Conservation (phyloP, 352 stramenopile genomes). For the Saprolegnia parasitica region DNA sequence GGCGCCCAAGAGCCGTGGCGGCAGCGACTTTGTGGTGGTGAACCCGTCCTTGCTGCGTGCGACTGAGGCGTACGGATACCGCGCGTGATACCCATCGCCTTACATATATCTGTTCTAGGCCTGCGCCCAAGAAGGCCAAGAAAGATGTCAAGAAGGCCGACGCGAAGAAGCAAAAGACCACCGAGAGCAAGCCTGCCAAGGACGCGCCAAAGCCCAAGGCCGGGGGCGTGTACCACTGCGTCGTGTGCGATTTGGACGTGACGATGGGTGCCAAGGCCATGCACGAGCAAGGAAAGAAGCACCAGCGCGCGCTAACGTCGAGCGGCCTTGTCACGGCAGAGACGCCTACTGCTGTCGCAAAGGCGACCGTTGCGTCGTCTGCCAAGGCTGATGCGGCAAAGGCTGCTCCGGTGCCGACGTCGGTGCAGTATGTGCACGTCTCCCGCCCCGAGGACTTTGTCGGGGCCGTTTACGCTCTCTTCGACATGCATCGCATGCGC, state of each 20-base stretch:
- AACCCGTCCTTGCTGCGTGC: conserved; percentile 5
- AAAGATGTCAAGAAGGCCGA: too few species aligned
- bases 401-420: not conserved
- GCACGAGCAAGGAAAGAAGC: conserved; percentile 29
- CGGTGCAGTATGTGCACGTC: conserved; percentile 6
- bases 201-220: not conserved
- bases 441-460: conserved; percentile 15
- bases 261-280: conserved; percentile 19
- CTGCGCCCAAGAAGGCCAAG: not conserved
- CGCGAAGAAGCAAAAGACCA: too few species aligned
- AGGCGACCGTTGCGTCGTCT: not conserved
- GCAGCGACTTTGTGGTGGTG: not conserved
- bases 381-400: not conserved
- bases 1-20: not conserved
- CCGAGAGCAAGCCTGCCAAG: too few species aligned
- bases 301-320: not conserved
- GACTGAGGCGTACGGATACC: not conserved
- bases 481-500: not conserved
- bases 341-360: not conserved
- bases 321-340: not conserved
- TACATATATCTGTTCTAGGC: not conserved
- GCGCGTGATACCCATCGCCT: not conserved
- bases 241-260: conserved; percentile 17
- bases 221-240: conserved; percentile 10
- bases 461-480: conserved; percentile 14